phyloP scores from a whole-genome alignment of 805 yeast species.

The Metschnikowia gruessii region DNA sequence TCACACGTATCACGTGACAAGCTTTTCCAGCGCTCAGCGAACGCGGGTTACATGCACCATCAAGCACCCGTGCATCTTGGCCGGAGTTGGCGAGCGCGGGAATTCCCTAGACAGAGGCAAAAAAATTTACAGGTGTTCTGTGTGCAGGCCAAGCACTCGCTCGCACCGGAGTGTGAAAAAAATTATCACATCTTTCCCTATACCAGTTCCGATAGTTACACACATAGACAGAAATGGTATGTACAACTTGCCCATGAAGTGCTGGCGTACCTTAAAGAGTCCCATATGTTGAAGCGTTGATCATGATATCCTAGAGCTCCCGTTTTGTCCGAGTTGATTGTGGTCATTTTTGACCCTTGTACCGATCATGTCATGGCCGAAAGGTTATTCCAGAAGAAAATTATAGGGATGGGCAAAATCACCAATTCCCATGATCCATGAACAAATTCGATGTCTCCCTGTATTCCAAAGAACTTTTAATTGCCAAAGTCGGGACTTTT shows the following conservation, averaged over 20 bases:
- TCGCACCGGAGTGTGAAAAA: slow-evolving; percentile 19
- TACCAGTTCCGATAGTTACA: slow-evolving; percentile 11
- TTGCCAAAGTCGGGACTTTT: too few relatives aligned
- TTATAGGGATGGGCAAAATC: not conserved
- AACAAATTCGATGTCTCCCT: too few relatives aligned
- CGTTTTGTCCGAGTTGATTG: not conserved
- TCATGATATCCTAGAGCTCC: not conserved
- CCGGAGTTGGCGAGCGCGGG: too few relatives aligned
- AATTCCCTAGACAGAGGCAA: not conserved
- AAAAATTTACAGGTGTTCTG: not conserved
- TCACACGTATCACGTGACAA: slow-evolving; percentile 17
- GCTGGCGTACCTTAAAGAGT: not conserved
- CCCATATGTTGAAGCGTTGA: not conserved
- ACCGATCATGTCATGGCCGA: not conserved
- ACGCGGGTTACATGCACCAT: not conserved
- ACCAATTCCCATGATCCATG: too few relatives aligned
- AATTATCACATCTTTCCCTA: slow-evolving; percentile 16
- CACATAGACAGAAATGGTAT: slow-evolving; percentile 23
- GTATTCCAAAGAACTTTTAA: too few relatives aligned
- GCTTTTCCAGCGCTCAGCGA: not conserved
- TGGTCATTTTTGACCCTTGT: not conserved
- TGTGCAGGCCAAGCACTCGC: slow-evolving; percentile 4
- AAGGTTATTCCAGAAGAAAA: not conserved
- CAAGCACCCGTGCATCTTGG: slow-evolving; percentile 12
- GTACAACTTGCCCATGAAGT: slow-evolving; percentile 10